Conservation (phyloP, 2,329 filamentous ascomycete genomes). For the Scytalidium sp. region DNA sequence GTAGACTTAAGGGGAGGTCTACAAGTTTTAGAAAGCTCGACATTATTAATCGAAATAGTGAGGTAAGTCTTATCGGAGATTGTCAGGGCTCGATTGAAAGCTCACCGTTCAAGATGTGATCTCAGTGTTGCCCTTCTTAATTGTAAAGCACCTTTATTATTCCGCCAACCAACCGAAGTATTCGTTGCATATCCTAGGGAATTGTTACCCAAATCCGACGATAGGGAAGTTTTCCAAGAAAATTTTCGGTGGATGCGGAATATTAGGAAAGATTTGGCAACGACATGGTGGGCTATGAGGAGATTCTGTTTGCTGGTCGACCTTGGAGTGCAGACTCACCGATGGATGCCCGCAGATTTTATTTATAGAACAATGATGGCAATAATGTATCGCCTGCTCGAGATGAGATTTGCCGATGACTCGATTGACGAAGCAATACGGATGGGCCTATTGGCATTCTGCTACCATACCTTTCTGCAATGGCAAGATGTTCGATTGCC, state of each 20-base stretch:
- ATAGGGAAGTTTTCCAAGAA: neutral
- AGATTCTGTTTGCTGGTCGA: constrained; percentile 25
- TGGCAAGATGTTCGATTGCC: constrained; percentile 25
- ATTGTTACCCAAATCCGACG: too few relatives aligned
- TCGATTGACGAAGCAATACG: constrained; percentile 34
- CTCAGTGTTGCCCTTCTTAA: too few relatives aligned
- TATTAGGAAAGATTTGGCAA: constrained; percentile 15
- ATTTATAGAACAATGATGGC: constrained; percentile 32
- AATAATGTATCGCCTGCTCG: constrained; percentile 38
- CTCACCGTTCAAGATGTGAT: neutral
- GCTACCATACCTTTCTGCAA: constrained; percentile 35
- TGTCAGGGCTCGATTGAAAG: neutral
- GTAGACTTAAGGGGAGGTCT: constrained; percentile 34
- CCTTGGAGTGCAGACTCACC: constrained; percentile 16
- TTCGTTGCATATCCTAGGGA: too few relatives aligned
- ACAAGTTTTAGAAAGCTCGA: constrained; percentile 21
- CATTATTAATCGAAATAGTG: too few relatives aligned
- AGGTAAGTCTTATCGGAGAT: constrained; percentile 13
- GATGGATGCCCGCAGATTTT: constrained; percentile 11
- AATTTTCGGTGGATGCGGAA: neutral
- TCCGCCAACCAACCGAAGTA: too few relatives aligned
- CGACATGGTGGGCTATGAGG: constrained; percentile 19
- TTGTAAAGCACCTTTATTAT: too few relatives aligned
- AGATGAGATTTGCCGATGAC: constrained; percentile 25
- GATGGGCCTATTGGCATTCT: constrained; percentile 36